A percentile compares a stretch with the other conserved stretches of the same genome.
phyloP scores from a whole-genome alignment of 2,329 filamentous ascomycete genomes.

The Cytospora piceae region DNA sequence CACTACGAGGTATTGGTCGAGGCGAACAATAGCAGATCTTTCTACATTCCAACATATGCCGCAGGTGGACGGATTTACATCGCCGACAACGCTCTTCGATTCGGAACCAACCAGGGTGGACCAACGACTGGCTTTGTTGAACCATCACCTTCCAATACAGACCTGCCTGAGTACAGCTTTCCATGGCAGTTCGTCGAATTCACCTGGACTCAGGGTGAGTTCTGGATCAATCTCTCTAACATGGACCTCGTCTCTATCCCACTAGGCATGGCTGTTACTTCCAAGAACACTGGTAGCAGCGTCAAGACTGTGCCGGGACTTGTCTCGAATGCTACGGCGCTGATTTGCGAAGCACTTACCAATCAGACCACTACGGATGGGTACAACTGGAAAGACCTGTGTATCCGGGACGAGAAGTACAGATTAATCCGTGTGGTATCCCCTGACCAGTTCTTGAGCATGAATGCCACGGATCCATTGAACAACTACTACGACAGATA shows the following conservation, averaged over 20 bases:
- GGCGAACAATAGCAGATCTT: not conserved
- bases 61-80: constrained; percentile 18
- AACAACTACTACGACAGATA: constrained; percentile 9
- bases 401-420: not conserved
- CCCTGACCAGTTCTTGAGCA: constrained; percentile 17
- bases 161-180: constrained; percentile 12
- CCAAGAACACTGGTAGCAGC: not conserved
- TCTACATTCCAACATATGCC: constrained; percentile 14
- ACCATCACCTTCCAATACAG: constrained; percentile 13
- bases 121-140: constrained; percentile 9
- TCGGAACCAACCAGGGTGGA: constrained; percentile 16
- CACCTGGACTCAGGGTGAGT: not conserved
- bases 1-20: not conserved
- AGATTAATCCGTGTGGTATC: constrained; percentile 14
- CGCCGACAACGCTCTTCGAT: constrained; percentile 6
- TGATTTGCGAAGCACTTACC: constrained; percentile 2
- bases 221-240: constrained; percentile 15
- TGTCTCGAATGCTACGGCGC: not conserved
- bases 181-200: constrained; percentile 23
- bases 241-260: constrained; percentile 20
- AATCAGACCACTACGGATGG: not conserved
- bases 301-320: not conserved
- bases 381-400: constrained; percentile 11
- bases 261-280: constrained; percentile 5
- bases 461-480: constrained; percentile 14